A percentile compares a stretch with the other conserved stretches of the same genome.
These are phyloP conservation scores for Talaromyces amestolkiae DNA, from an alignment of 2,329 filamentous ascomycete species.

Conservation along the genomic window DNA sequence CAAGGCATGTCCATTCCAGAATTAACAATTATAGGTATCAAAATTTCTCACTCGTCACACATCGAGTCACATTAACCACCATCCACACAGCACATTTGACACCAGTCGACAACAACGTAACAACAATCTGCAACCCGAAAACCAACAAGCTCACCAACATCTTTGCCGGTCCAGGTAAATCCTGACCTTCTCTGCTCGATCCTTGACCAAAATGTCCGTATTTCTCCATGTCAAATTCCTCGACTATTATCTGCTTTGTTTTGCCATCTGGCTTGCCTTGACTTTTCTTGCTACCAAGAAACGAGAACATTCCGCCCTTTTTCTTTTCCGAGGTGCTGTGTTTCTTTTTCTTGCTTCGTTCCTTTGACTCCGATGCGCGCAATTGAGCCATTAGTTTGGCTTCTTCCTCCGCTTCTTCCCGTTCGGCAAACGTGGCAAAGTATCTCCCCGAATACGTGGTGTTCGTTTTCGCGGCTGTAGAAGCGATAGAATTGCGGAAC, in stretches of 20 bases:
- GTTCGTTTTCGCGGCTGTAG: slow-evolving; percentile 22
- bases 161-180: slow-evolving; percentile 40
- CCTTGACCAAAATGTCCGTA: slow-evolving; percentile 42
- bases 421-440: slow-evolving; percentile 41
- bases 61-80: slow-evolving; percentile 39
- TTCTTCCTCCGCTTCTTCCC: slow-evolving; percentile 42
- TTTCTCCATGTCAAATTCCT: slow-evolving; percentile 48
- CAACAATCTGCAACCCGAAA: slow-evolving; percentile 37
- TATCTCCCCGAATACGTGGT: slow-evolving; percentile 29
- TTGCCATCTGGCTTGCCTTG: slow-evolving; percentile 22
- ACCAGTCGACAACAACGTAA: slow-evolving; percentile 37
- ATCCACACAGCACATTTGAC: slow-evolving; percentile 45
- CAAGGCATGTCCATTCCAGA: background rate
- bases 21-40: slow-evolving; percentile 23
- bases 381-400: slow-evolving; percentile 36
- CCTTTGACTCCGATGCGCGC: slow-evolving; percentile 24
- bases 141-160: slow-evolving; percentile 38
- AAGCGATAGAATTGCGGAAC: slow-evolving; percentile 15
- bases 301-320: slow-evolving; percentile 9
- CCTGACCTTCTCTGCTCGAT: slow-evolving; percentile 37
- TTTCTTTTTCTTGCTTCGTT: slow-evolving; percentile 21
- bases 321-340: slow-evolving; percentile 3
- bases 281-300: slow-evolving; percentile 9
- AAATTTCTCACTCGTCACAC: slow-evolving; percentile 43
- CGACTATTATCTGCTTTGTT: slow-evolving; percentile 35